Conservation (phyloP, 108 stramenopile species). For the Skeletonema potamos region DNA sequence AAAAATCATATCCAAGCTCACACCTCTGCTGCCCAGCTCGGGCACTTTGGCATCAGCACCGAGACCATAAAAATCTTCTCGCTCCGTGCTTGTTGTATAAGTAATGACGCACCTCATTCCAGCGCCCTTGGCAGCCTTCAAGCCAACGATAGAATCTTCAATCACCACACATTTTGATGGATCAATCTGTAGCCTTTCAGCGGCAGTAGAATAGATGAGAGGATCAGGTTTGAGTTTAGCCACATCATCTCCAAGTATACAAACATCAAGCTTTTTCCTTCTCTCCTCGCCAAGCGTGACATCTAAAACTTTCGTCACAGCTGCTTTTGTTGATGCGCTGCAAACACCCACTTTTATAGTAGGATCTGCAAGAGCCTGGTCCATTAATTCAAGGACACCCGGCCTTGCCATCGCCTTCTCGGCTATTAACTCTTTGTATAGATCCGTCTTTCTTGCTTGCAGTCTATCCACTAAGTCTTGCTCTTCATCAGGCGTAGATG, state of each 20-base stretch:
- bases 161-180: conserved; percentile 76
- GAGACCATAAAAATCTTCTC: conserved; percentile 79
- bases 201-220: conserved; percentile 81
- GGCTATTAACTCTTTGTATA: conserved; percentile 77
- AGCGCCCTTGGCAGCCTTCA: conserved; percentile 87
- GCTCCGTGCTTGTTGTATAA: conserved; percentile 77
- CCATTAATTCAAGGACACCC: conserved; percentile 85
- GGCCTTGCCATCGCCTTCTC: conserved; percentile 76
- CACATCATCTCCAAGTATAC: conserved; percentile 89
- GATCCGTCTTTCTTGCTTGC: conserved; percentile 82
- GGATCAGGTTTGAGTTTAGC: conserved; percentile 85
- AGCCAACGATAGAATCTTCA: conserved; percentile 87
- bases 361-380: conserved; percentile 80
- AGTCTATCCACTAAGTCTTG: conserved; percentile 75
- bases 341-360: conserved; percentile 87
- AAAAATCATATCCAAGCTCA: conserved; percentile 75
- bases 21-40: conserved; percentile 66
- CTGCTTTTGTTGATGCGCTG: conserved; percentile 85
- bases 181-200: conserved; percentile 64
- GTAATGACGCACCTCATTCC: conserved; percentile 88
- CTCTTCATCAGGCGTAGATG: conserved; percentile 60
- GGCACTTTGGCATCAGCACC: conserved; percentile 84
- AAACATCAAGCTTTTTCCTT: conserved; percentile 70
- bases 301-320: conserved; percentile 78
- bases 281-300: conserved; percentile 78